Percentiles rank a stretch among this genome's conserved stretches.
phyloP scores from a whole-genome alignment of 306 rosid genomes.

The Sphenostylis stenocarpa region DNA sequence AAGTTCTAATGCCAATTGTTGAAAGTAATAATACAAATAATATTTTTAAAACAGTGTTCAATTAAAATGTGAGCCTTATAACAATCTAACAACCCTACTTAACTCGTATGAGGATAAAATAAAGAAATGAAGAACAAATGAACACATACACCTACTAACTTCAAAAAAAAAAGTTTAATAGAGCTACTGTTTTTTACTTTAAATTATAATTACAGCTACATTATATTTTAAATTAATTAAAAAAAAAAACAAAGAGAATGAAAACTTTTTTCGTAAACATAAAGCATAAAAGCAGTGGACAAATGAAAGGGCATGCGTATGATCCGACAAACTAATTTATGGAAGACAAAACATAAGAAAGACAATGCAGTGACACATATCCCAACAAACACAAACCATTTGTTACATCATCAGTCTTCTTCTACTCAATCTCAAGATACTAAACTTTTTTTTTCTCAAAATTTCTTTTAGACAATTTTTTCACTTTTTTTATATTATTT shows the following conservation, averaged over 20 bases:
- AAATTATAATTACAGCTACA: background rate
- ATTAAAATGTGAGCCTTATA: too few relatives aligned
- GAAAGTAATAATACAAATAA: too few relatives aligned
- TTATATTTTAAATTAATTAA: background rate
- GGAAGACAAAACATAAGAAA: background rate
- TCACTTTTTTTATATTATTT: too few relatives aligned
- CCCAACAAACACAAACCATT: conserved; percentile 14
- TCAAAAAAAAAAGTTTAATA: background rate
- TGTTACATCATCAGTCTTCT: background rate
- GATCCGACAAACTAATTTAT: background rate
- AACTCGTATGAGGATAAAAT: background rate
- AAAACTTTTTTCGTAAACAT: background rate
- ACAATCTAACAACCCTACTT: background rate
- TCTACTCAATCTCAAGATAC: background rate
- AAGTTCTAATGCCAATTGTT: background rate
- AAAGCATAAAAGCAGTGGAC: background rate
- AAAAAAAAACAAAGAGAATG: background rate
- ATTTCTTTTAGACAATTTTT: background rate
- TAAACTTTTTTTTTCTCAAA: background rate
- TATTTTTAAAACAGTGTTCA: too few relatives aligned
- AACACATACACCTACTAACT: background rate
- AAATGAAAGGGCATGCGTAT: conserved; percentile 16
- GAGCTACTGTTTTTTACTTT: background rate
- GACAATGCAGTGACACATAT: background rate
- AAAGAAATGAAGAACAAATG: background rate